Evolutionary conservation across 805 yeast species (phyloP), one percentile per base, ranked within the genome.

Genomic region (Schizosaccharomyces pombe): DNA sequence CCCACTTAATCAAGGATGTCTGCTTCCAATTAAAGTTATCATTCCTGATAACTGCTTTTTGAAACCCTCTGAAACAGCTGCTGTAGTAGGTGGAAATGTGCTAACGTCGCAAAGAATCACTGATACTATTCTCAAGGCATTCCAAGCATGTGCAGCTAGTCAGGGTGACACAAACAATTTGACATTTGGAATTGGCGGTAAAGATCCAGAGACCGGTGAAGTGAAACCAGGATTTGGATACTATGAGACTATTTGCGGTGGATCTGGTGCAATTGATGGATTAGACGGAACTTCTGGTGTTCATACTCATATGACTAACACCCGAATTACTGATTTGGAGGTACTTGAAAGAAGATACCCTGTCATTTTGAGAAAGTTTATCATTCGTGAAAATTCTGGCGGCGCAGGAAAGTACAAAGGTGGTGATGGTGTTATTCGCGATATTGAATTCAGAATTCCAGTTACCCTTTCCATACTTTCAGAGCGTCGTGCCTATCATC

Each of bases 221-320:
- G 34, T 49, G n/a, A 30, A 3, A 26, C 72, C 74, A 56, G 85
- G 87, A 0, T 85, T 85, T 65, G 95, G 95, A 0, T 86, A 86
- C 65, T 86, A 86, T 64, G 95, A 86, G 64, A 87, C 96, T 0
- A 85, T 87, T 57, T 91, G 94, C 56, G 96, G 96, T 57, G 96
- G 96, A 0, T 82, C 86, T 47, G 96, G 96, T 53, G 96, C 96
- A 1, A 86, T 89, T 0, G 75, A 81, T 1, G 78, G 78, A 1
- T 85, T 93, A 87, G 68, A 81, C 60, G 95, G 95, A 49, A 81
- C 80, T 54, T 75, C 80, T 57, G 95, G 85, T n/a, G 93, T 86
- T 2, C 95, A 86, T 62, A 83, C 93, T 4, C 91, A 86, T 65
- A 86, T 89, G 80, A 87, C 95, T 29, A 86, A 86, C 66, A 86